Base-by-base conservation (phyloP, 1,284 basidiomycete genomes). In the Polyporus tsugae region DNA sequence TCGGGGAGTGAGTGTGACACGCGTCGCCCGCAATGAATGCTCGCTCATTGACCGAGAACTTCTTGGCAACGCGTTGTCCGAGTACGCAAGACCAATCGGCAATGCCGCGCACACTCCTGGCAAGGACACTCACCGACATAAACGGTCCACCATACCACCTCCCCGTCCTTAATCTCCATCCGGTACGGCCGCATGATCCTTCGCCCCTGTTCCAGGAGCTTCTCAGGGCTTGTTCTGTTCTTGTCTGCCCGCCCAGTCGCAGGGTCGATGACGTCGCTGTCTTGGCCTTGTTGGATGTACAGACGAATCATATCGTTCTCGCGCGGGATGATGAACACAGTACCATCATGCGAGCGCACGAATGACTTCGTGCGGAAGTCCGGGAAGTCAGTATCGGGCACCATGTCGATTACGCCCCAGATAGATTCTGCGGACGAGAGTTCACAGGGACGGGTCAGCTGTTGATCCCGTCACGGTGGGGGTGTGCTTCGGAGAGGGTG, bases 1-100 rank as follows among this genome's bases (percentile, higher is more conserved):
- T 95, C 0, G 94, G 94, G 0, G 92, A 94, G 79, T 95, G 94
- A 0, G 94, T 95, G 76, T 95, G 94, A 74, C 90, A 94, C 2
- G 91, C 91, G 79, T 94, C 92, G 0, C 93, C 93, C 3, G 89
- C 91, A 69, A 95, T 95, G 79, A 95, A 95, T 3, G 94, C 85
- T 0, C 94, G 87, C 15, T 94, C 87, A 35, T 88, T 78, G 2
- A 86, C 80, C 4, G 90, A 89, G 78, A 87, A 95, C 19, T 82
- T 80, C 6, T 90, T 86, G 2, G 92, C 92, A 6, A 95, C 91
- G 15, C 93, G 86, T 76, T 95, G 94, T 1, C 93, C 92, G 84
- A 93, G 82, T 83, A 33, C 9, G 22, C 6, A 38, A 10, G 10
- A 11, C 19, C 11, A 39, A 4, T 53, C 29, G 33, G 29, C 36